Conservation (phyloP, 2,329 filamentous ascomycete genomes). For the Cercospora citrullina region DNA sequence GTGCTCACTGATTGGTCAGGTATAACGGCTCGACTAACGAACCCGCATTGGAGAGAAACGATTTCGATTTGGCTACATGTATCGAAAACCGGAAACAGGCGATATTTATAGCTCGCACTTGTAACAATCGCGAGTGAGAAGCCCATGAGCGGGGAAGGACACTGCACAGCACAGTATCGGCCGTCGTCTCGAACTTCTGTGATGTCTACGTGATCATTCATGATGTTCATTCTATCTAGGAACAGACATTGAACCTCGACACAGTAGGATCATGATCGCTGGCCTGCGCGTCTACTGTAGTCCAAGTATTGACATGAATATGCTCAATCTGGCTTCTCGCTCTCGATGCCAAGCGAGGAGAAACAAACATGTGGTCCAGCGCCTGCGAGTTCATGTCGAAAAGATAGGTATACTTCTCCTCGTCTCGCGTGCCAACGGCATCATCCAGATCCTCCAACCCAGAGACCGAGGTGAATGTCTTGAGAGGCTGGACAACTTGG, state of each 20-base stretch:
- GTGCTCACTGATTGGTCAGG: no score
- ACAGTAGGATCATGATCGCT: constrained; percentile 72
- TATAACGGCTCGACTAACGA: no score
- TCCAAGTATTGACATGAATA: constrained; percentile 71
- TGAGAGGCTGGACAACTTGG: constrained; percentile 60
- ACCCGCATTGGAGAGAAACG: no score
- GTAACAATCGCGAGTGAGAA: no score
- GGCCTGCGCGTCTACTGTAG: constrained; percentile 55
- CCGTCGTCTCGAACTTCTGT: no score
- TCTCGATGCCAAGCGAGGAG: constrained; percentile 50
- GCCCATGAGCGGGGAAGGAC: no score
- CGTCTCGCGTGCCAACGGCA: constrained; percentile 51
- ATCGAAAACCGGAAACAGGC: no score
- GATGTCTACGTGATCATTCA: no score
- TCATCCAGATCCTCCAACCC: constrained; percentile 64
- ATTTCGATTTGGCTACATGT: no score
- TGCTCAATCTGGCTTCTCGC: constrained; percentile 58
- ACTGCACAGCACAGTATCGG: no score
- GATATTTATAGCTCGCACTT: no score
- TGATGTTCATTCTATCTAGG: neutral
- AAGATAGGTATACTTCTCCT: constrained; percentile 69
- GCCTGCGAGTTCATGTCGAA: constrained; percentile 70
- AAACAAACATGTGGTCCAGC: constrained; percentile 70
- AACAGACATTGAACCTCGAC: constrained; percentile 62
- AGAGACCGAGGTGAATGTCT: constrained; percentile 55